A percentile compares a stretch with the other conserved stretches of the same genome.
Evolutionary conservation across 2,329 filamentous ascomycete genomes (phyloP).

Genomic region (Leptographium galeiforme): DNA sequence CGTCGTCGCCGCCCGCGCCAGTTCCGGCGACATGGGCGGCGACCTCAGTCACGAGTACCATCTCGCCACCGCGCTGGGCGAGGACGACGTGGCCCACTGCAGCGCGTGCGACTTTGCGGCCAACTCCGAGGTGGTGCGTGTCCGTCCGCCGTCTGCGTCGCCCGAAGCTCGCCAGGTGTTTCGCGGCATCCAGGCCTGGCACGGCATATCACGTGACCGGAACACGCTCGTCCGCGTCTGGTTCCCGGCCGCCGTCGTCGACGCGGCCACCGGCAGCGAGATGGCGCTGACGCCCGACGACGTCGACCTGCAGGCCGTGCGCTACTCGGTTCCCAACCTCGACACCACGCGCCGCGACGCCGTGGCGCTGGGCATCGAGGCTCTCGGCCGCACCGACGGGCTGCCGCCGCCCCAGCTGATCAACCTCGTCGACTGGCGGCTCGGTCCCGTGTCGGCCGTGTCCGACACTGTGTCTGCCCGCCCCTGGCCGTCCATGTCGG

Average conservation of each 20-base stretch:
- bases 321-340: slow-evolving; percentile 49
- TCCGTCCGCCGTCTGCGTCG: too few species aligned
- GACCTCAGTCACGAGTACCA: slow-evolving; percentile 92
- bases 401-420: slow-evolving; percentile 12
- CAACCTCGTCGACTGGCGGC: slow-evolving; percentile 24
- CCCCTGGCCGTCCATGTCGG: neutral
- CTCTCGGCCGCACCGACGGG: slow-evolving; percentile 29
- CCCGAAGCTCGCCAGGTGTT: too few species aligned
- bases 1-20: slow-evolving; percentile 73
- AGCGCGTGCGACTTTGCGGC: slow-evolving; percentile 58
- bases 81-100: slow-evolving; percentile 75
- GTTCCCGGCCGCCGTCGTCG: slow-evolving; percentile 31
- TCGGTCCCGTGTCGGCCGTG: slow-evolving; percentile 8
- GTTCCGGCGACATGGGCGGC: slow-evolving; percentile 93
- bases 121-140: slow-evolving; percentile 71
- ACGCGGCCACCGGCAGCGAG: slow-evolving; percentile 6
- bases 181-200: slow-evolving; percentile 33
- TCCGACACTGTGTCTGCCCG: neutral
- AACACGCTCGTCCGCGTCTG: slow-evolving; percentile 57
- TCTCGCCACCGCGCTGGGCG: slow-evolving; percentile 63
- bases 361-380: slow-evolving; percentile 23
- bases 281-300: slow-evolving; percentile 17
- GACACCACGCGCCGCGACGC: slow-evolving; percentile 55
- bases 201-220: slow-evolving; percentile 54
- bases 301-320: slow-evolving; percentile 47